Conservation (phyloP, 805 yeast genomes). For the Lipomyces starkeyi region DNA sequence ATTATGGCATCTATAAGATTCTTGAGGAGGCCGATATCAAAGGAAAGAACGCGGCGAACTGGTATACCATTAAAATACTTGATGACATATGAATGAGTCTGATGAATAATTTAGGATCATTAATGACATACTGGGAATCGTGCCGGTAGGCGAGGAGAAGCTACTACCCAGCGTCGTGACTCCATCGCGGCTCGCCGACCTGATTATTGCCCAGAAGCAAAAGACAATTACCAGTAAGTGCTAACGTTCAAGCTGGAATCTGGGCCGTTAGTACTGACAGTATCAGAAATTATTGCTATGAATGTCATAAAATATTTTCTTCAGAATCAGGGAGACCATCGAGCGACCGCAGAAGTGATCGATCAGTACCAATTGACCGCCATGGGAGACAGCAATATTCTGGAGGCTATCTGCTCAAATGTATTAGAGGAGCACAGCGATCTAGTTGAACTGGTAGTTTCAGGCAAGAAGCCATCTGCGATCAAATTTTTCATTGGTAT, state of each 20-base stretch:
- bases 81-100: background rate
- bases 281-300: constrained; percentile 65
- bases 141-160: constrained; percentile 55
- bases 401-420: constrained; percentile 53
- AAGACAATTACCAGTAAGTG: constrained; percentile 65
- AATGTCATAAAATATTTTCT: constrained; percentile 54
- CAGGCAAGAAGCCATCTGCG: constrained; percentile 65
- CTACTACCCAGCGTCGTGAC: constrained; percentile 44
- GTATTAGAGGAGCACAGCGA: constrained; percentile 56
- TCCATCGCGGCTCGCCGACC: constrained; percentile 56
- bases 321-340: constrained; percentile 52
- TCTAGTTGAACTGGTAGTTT: constrained; percentile 60
- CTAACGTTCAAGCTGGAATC: background rate
- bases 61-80: constrained; percentile 45
- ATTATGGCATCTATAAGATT: constrained; percentile 51
- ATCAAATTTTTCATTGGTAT: constrained; percentile 81
- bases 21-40: constrained; percentile 38
- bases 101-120: constrained; percentile 69
- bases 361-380: constrained; percentile 53
- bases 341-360: constrained; percentile 50
- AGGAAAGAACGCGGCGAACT: constrained; percentile 45
- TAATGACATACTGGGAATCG: constrained; percentile 76
- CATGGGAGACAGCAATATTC: constrained; percentile 46
- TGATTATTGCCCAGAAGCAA: constrained; percentile 57
- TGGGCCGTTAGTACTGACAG: background rate